These are phyloP conservation scores for Alliaria petiolata DNA, from an alignment of 345 rosid species.

Conservation along the genomic window DNA sequence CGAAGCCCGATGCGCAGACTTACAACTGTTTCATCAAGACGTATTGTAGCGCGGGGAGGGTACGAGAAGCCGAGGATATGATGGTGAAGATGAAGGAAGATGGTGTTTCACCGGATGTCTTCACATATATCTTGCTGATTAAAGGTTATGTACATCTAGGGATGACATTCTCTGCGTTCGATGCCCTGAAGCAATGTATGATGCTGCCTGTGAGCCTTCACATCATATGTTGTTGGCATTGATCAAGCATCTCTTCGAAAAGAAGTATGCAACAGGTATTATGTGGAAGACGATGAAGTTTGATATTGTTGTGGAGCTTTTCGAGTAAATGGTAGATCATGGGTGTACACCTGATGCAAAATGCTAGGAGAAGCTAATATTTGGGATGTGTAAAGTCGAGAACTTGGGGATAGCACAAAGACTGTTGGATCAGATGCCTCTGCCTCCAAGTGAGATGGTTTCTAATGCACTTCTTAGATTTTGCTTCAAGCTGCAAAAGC, in stretches of 20 bases:
- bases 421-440: constrained; percentile 45
- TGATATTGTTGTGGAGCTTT: constrained; percentile 43
- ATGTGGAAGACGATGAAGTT: constrained; percentile 58
- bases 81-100: constrained; percentile 50
- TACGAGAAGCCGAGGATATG: constrained; percentile 63
- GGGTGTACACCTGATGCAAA: constrained; percentile 62
- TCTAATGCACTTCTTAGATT: constrained; percentile 52
- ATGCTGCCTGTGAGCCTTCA: constrained; percentile 65
- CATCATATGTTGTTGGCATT: constrained; percentile 49
- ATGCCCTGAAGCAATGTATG: constrained; percentile 68
- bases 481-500: constrained; percentile 43
- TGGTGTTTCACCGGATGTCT: constrained; percentile 53
- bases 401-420: constrained; percentile 43
- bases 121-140: constrained; percentile 50
- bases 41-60: constrained; percentile 48
- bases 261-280: constrained; percentile 1
- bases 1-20: constrained; percentile 50
- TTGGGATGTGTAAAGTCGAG: constrained; percentile 56
- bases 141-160: constrained; percentile 57
- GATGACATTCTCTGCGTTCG: constrained; percentile 44
- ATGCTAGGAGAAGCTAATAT: constrained; percentile 53
- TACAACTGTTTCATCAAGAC: constrained; percentile 58
- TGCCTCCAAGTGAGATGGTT: constrained; percentile 44
- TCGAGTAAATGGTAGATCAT: constrained; percentile 50
- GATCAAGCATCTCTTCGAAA: constrained; percentile 40